These are phyloP conservation scores for Ambrosia hybrid DNA, from an alignment of 140 eudicot genomes.

Conservation along the genomic window DNA sequence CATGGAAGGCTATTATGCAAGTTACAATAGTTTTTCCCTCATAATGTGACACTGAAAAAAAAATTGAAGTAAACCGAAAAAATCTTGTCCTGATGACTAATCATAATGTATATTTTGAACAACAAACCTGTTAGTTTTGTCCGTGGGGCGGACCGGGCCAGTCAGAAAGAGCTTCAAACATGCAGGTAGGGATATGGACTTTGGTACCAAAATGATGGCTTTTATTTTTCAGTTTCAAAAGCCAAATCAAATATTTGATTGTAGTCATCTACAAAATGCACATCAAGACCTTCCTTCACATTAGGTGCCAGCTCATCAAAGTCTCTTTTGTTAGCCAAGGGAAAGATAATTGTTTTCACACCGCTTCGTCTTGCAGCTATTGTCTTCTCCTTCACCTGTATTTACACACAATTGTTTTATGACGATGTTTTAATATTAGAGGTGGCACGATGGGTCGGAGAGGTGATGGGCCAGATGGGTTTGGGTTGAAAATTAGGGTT, in stretches of 20 bases:
- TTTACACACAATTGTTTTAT: slow-evolving; percentile 5
- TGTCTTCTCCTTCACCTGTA: slow-evolving; percentile 96
- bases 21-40: slow-evolving; percentile 26
- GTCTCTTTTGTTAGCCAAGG: slow-evolving; percentile 86
- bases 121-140: slow-evolving; percentile 16
- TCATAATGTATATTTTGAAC: slow-evolving; percentile 8
- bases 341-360: slow-evolving; percentile 87
- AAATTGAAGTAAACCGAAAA: not conserved
- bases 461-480: not conserved
- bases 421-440: not conserved
- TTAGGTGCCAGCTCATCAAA: slow-evolving; percentile 91
- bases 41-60: slow-evolving; percentile 18
- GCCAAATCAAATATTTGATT: slow-evolving; percentile 74
- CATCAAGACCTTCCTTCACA: slow-evolving; percentile 95
- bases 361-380: slow-evolving; percentile 97
- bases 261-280: slow-evolving; percentile 91
- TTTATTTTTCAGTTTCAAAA: slow-evolving; percentile 46
- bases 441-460: not conserved
- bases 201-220: not conserved
- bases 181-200: not conserved
- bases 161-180: slow-evolving; percentile 17
- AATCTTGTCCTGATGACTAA: slow-evolving; percentile 10
- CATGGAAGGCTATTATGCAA: slow-evolving; percentile 29
- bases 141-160: not conserved
- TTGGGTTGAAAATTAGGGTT: not conserved